phyloP scores from a whole-genome alignment of 257 asterid species.

The Lantana camara region DNA sequence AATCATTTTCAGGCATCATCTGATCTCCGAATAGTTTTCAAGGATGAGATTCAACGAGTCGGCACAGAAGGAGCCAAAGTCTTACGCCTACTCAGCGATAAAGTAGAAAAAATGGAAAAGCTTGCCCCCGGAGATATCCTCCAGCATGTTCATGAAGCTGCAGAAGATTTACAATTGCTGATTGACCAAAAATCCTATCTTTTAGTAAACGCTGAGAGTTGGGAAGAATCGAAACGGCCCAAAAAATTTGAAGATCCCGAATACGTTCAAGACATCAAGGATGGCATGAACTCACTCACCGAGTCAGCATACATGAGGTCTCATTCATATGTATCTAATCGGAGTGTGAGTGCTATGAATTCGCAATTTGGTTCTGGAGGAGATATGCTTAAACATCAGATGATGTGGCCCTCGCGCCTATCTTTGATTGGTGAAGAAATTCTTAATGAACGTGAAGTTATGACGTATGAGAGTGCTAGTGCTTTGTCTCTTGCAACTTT shows the following conservation, averaged over 20 bases:
- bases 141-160: conserved; percentile 83
- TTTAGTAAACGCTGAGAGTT: conserved; percentile 74
- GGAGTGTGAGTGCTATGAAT: conserved; percentile 38
- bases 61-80: conserved; percentile 89
- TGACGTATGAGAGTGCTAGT: conserved; percentile 89
- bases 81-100: conserved; percentile 67
- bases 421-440: conserved; percentile 71
- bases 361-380: conserved; percentile 81
- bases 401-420: conserved; percentile 93
- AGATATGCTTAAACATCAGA: conserved; percentile 58
- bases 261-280: conserved; percentile 66
- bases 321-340: conserved; percentile 37
- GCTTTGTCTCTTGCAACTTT: conserved; percentile 85
- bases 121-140: conserved; percentile 61
- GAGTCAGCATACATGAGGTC: conserved; percentile 48
- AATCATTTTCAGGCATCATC: conserved; percentile 61
- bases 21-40: conserved; percentile 70
- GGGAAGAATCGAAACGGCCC: conserved; percentile 67
- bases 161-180: conserved; percentile 78
- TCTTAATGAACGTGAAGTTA: conserved; percentile 77
- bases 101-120: conserved; percentile 93
- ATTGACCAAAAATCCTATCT: conserved; percentile 89
- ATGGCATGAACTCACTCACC: conserved; percentile 59
- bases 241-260: conserved; percentile 59
- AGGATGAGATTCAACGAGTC: conserved; percentile 68